These are phyloP conservation scores for Colletotrichum trifolii DNA, from an alignment of 2,329 filamentous ascomycete species.

Conservation along the genomic window DNA sequence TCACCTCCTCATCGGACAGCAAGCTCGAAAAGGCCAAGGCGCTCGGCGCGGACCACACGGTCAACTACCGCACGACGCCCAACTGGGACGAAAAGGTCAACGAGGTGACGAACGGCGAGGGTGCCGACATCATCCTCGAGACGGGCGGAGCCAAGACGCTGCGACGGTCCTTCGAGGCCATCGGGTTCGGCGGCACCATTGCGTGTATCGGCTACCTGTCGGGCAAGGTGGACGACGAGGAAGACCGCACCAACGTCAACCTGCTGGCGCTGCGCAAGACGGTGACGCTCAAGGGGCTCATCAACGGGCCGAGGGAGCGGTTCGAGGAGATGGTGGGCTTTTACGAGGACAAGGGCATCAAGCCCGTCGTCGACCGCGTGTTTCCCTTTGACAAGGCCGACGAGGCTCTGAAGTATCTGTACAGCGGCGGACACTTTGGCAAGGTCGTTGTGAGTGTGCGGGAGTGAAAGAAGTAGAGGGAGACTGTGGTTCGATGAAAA, in stretches of 20 bases:
- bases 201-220: constrained; percentile 62
- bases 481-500: background rate
- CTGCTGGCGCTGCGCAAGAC: constrained; percentile 61
- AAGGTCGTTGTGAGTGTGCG: constrained; percentile 63
- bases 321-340: constrained; percentile 65
- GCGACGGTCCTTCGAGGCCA: constrained; percentile 61
- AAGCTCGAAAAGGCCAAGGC: constrained; percentile 59
- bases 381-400: constrained; percentile 59
- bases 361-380: constrained; percentile 59
- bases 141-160: constrained; percentile 64
- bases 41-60: constrained; percentile 62
- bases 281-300: constrained; percentile 63
- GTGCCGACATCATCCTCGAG: constrained; percentile 67
- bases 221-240: constrained; percentile 64
- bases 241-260: constrained; percentile 69
- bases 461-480: constrained; percentile 33
- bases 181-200: constrained; percentile 66
- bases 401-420: constrained; percentile 64
- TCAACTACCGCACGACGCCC: constrained; percentile 66
- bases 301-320: constrained; percentile 68
- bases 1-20: constrained; percentile 65
- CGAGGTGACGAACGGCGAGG: constrained; percentile 54
- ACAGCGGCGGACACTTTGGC: constrained; percentile 65
- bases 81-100: constrained; percentile 63
- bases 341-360: constrained; percentile 56